phyloP scores from a whole-genome alignment of 257 asterid genomes.

The Haberlea rhodopensis region DNA sequence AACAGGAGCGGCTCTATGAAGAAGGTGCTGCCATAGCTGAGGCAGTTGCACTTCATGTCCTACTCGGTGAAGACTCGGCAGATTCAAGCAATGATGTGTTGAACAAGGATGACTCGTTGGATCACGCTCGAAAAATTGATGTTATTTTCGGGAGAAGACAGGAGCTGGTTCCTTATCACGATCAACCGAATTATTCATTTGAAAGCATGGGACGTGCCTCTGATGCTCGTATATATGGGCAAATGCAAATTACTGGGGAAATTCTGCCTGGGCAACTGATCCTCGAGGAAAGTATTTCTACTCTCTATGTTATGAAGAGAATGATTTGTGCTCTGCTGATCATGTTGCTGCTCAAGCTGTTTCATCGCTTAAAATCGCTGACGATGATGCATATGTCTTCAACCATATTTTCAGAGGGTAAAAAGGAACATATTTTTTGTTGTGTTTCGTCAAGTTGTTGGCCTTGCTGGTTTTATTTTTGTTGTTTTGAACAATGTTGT shows the following conservation, averaged over 20 bases:
- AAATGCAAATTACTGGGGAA: conserved; percentile 37
- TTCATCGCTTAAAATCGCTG: conserved; percentile 79
- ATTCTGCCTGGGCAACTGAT: conserved; percentile 45
- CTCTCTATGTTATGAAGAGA: conserved; percentile 44
- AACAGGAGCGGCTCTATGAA: conserved; percentile 87
- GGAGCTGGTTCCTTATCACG: conserved; percentile 43
- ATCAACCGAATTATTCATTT: conserved; percentile 38
- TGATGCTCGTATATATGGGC: conserved; percentile 40
- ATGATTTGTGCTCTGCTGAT: conserved; percentile 44
- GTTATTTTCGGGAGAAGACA: conserved; percentile 37
- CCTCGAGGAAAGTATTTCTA: conserved; percentile 37
- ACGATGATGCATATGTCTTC: conserved; percentile 62
- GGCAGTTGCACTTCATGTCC: conserved; percentile 93
- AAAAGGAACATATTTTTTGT: conserved; percentile 14
- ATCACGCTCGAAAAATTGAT: conserved; percentile 42
- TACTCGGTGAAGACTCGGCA: conserved; percentile 89
- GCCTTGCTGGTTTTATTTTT: conserved; percentile 21
- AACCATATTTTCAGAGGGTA: conserved; percentile 63
- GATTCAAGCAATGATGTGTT: conserved; percentile 53
- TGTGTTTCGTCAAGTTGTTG: conserved; percentile 21
- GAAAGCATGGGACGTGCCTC: conserved; percentile 44
- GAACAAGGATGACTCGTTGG: conserved; percentile 71
- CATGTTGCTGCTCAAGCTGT: conserved; percentile 83
- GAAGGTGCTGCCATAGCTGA: conserved; percentile 99
- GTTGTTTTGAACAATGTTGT: conserved; percentile 48